Evolutionary conservation across 176 grass and related monocot genomes (phyloP), one percentile per base, ranked within the genome.

Genomic region (Zizania latifolia): DNA sequence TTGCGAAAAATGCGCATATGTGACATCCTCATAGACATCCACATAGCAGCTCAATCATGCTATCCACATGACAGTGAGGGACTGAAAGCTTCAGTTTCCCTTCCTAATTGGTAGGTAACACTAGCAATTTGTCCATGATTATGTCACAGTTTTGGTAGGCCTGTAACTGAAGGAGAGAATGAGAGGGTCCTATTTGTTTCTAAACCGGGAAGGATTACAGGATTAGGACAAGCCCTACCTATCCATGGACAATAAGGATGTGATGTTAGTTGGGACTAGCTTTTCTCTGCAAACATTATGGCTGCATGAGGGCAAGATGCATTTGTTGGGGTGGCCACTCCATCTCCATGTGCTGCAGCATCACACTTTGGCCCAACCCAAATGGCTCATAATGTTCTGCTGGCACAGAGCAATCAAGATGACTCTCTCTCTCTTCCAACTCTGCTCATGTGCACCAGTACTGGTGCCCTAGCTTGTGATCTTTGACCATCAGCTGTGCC

Each of bases 271-370:
- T 83, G 85, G 68, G 75, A 83, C 86, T 80, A 10, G 44, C 86
- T 75, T 88, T 84, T 80, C 75, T 80, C 56, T 70, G 81, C 50
- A 70, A 78, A n/a, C 35, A 84, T 88, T 66, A 80, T 88, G 63
- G 81, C 70, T 63, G 46, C 62, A 78, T 35, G 45, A 71, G 45
- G 62, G 32, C 75, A 74, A 57, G 74, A 87, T 78, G 51, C 80
- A 68, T 46, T 60, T 78, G 34, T 61, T 70, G n/a, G 43, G 59
- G 50, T 33, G 70, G 33, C 75, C 74, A 65, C 46, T 70, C 81
- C 48, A 51, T 53, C 48, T 53, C 48, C 86, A 88, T 84, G 86
- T 84, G 81, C 80, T 75, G 62, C 56, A 76, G 36, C 80, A 55
- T 46, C 54, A 34, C 43, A 34, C 78, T 75, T 81, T 86, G 84